Conservation (phyloP, 225 moss, liverwort and hornwort species). For the Polytrichum commune region DNA sequence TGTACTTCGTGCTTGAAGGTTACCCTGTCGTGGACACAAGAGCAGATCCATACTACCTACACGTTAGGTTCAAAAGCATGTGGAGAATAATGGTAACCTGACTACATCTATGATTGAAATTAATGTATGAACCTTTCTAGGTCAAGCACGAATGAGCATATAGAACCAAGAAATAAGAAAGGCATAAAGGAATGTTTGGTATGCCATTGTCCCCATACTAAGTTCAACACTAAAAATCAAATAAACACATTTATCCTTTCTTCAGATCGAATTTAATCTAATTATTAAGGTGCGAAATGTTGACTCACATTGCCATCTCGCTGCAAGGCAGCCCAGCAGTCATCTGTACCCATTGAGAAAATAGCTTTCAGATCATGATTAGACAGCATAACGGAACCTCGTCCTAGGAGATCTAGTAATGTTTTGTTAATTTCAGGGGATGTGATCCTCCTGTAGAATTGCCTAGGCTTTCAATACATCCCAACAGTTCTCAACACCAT, state of each 20-base stretch:
- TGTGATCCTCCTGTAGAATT: too few relatives aligned
- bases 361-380: conserved; percentile 12
- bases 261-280: too few relatives aligned
- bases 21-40: conserved; percentile 45
- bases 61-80: not conserved
- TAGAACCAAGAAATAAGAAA: not conserved
- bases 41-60: not conserved
- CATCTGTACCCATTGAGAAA: conserved; percentile 55
- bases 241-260: not conserved
- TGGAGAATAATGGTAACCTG: too few relatives aligned
- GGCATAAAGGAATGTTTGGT: too few relatives aligned
- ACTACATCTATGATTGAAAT: not conserved
- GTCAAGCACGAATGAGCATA: not conserved
- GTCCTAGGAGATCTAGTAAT: too few relatives aligned
- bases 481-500: not conserved
- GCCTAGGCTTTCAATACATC: too few relatives aligned
- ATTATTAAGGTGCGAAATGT: conserved; percentile 4
- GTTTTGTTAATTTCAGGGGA: too few relatives aligned
- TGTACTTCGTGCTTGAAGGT: conserved; percentile 60
- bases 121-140: conserved; percentile 3
- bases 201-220: too few relatives aligned
- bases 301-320: conserved; percentile 64
- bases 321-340: conserved; percentile 89
- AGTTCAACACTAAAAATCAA: too few relatives aligned
- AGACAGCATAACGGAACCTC: not conserved